A percentile compares a stretch with the other conserved stretches of the same genome.
phyloP scores from a whole-genome alignment of 1,284 basidiomycete species.

The Mrakiaceae sp. region DNA sequence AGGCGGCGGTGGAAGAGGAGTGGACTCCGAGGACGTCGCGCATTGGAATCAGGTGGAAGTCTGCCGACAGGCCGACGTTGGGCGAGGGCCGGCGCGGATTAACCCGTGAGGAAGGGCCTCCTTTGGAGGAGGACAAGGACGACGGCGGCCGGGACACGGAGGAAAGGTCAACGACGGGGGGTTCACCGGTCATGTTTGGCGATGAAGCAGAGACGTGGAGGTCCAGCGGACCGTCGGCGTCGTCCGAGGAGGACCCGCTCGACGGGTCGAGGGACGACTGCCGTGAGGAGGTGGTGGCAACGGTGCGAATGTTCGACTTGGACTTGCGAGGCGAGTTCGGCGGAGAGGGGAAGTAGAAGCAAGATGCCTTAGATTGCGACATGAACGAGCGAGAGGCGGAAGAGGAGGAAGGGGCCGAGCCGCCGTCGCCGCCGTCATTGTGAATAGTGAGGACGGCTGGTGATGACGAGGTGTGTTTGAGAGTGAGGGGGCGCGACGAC shows the following conservation, averaged over 20 bases:
- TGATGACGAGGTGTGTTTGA: slow-evolving; percentile 4
- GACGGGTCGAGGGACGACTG: background rate
- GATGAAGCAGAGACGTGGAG: background rate
- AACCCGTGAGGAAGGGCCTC: background rate
- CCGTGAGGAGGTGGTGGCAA: background rate
- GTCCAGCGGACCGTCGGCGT: background rate
- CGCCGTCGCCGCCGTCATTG: background rate
- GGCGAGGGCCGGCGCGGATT: background rate
- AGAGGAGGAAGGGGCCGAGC: background rate
- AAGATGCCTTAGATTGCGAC: background rate
- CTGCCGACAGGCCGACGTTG: background rate
- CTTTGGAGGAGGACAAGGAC: background rate
- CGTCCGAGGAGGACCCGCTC: background rate
- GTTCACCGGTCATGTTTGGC: background rate
- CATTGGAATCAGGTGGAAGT: slow-evolving; percentile 14
- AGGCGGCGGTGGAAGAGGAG: background rate
- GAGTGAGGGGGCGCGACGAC: background rate
- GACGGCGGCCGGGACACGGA: background rate
- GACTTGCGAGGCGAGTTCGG: slow-evolving; percentile 1
- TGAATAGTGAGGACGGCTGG: background rate
- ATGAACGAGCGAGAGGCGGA: background rate
- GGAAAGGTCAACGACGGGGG: background rate
- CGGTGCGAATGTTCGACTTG: too few relatives aligned
- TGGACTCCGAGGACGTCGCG: slow-evolving; percentile 4
- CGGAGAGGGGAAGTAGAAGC: background rate